These are phyloP conservation scores for Phyllosticta capitalensis DNA, from an alignment of 2,329 filamentous ascomycete genomes.

Conservation along the genomic window DNA sequence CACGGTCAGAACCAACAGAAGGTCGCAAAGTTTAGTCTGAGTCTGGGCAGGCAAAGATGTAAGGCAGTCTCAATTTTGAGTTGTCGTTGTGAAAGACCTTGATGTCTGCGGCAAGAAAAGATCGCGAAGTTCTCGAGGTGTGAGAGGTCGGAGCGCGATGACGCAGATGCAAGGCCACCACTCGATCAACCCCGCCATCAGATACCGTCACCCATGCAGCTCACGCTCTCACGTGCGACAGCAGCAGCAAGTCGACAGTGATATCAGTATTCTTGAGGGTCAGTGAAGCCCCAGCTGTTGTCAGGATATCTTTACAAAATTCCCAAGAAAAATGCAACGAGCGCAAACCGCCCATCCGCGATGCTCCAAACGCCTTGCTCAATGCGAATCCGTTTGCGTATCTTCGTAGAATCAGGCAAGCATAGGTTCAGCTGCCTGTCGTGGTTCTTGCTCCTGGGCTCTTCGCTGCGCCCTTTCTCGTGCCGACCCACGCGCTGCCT, in stretches of 20 bases:
- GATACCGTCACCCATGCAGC: not conserved
- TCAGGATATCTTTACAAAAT: conserved; percentile 7
- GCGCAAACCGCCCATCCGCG: not conserved
- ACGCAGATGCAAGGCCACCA: not conserved
- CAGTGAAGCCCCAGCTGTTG: not conserved
- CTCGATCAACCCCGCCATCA: not conserved
- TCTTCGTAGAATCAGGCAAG: conserved; percentile 20
- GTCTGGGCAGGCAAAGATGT: not conserved
- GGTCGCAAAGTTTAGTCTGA: not conserved
- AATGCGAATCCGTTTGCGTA: conserved; percentile 8
- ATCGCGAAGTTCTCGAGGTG: not conserved
- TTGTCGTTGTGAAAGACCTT: not conserved
- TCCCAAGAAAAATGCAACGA: not conserved
- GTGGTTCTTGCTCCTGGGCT: conserved; percentile 23
- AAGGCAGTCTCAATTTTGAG: not conserved
- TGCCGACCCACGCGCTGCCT: conserved; percentile 20
- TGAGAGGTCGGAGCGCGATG: not conserved
- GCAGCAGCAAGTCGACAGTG: not conserved
- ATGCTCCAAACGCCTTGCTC: conserved; percentile 7
- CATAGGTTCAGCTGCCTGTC: conserved; percentile 23
- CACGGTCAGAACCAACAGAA: not conserved
- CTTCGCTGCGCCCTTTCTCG: conserved; percentile 25
- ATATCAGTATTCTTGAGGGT: not conserved
- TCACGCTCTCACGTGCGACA: not conserved
- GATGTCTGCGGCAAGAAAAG: not conserved